phyloP scores from a whole-genome alignment of 2,329 filamentous ascomycete species.

The Onygena corvina region DNA sequence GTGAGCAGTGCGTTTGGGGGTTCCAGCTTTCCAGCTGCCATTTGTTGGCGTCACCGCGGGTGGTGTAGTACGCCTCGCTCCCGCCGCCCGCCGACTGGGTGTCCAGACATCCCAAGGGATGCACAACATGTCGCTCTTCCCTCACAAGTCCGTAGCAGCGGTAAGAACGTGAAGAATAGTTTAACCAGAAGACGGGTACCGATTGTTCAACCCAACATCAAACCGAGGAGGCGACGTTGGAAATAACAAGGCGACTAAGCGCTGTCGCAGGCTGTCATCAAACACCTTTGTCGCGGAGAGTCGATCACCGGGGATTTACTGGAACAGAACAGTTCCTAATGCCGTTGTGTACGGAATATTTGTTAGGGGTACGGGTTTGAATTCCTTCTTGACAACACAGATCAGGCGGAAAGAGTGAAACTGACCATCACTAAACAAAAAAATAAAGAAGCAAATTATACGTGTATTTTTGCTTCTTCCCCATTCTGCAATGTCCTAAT shows the following conservation, averaged over 20 bases:
- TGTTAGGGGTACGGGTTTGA: background rate
- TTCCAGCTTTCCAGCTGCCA: background rate
- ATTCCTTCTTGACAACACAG: background rate
- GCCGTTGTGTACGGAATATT: background rate
- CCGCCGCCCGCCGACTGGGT: background rate
- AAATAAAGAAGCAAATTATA: background rate
- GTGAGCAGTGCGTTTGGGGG: conserved; percentile 1
- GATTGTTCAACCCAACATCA: background rate
- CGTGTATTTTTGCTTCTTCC: conserved; percentile 5
- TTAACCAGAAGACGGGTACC: background rate
- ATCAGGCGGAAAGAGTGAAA: background rate
- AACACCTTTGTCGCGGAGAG: background rate
- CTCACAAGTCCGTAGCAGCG: background rate
- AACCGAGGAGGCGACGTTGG: background rate
- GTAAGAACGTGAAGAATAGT: background rate
- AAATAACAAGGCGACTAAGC: background rate
- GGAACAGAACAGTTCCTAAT: background rate
- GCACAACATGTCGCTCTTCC: conserved; percentile 1
- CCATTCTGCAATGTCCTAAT: conserved; percentile 1
- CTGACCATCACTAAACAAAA: background rate
- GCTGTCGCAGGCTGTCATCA: background rate
- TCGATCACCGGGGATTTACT: background rate
- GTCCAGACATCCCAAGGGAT: background rate
- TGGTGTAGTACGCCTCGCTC: background rate
- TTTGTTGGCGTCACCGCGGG: background rate